These are phyloP conservation scores for Fraxinus sp. DNA, from an alignment of 305 asterid genomes.

Conservation along the genomic window DNA sequence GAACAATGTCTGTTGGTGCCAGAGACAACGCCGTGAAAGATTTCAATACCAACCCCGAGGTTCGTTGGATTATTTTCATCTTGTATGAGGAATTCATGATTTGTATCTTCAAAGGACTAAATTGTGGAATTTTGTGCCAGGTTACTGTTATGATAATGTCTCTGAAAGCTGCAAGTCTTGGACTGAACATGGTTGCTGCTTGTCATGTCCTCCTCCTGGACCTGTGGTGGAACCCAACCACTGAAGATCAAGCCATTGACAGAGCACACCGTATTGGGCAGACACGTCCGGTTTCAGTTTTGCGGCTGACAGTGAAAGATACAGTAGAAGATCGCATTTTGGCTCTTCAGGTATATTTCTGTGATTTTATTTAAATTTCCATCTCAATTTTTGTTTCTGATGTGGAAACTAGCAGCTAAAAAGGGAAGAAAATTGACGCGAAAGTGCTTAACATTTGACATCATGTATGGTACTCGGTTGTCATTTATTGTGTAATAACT, in stretches of 20 bases:
- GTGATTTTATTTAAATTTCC: background rate
- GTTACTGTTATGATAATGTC: conserved; percentile 97
- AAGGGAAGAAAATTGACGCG: background rate
- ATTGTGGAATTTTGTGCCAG: conserved; percentile 36
- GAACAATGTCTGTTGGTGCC: conserved; percentile 86
- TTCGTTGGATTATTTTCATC: conserved; percentile 27
- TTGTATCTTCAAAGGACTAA: conserved; percentile 13
- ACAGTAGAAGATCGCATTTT: conserved; percentile 98
- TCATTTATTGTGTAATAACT: background rate
- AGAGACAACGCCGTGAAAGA: conserved; percentile 95
- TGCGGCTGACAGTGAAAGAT: conserved; percentile 85
- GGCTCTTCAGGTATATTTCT: conserved; percentile 76
- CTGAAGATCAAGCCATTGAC: conserved; percentile 99
- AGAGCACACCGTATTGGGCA: conserved; percentile 98
- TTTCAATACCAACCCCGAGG: conserved; percentile 89
- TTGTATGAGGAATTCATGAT: conserved; percentile 13
- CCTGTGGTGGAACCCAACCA: conserved; percentile 99
- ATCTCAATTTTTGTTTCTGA: background rate
- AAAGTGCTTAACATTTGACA: background rate
- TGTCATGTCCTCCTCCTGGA: conserved; percentile 89
- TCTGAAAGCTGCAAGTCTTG: conserved; percentile 96
- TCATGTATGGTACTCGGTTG: background rate
- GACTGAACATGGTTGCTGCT: conserved; percentile 97
- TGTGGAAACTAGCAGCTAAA: background rate
- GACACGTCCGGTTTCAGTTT: conserved; percentile 89